Conservation (phyloP, 352 stramenopile genomes). For the Phytophthora sojae region DNA sequence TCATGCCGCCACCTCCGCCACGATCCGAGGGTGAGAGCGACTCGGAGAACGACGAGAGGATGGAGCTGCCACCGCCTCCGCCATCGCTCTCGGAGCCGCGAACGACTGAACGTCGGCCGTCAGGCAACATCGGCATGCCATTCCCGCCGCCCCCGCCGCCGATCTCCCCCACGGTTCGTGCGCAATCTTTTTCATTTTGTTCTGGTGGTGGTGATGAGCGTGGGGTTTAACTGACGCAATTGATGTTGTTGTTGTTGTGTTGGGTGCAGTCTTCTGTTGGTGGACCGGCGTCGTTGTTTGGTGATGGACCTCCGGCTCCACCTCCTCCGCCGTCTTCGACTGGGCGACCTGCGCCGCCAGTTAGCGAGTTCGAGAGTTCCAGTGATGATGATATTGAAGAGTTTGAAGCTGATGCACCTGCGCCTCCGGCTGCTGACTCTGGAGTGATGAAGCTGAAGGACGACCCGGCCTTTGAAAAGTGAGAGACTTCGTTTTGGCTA, state of each 20-base stretch:
- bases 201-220: background rate
- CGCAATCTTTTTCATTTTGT: background rate
- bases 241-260: conserved; percentile 31
- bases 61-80: conserved; percentile 40
- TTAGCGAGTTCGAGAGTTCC: conserved; percentile 61
- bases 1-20: conserved; percentile 45
- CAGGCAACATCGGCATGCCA: conserved; percentile 60
- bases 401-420: conserved; percentile 45
- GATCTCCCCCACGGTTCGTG: conserved; percentile 67
- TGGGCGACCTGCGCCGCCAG: conserved; percentile 21
- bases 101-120: conserved; percentile 27
- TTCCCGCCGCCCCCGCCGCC: conserved; percentile 53
- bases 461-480: conserved; percentile 82
- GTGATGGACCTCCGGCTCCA: conserved; percentile 53
- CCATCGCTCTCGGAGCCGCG: conserved; percentile 37
- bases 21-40: conserved; percentile 23
- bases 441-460: conserved; percentile 83
- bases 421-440: conserved; percentile 17
- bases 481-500: conserved; percentile 12
- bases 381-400: conserved; percentile 68
- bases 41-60: conserved; percentile 39
- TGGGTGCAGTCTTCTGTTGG: conserved; percentile 42
- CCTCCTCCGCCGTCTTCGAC: conserved; percentile 42
- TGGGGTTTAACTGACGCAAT: background rate
- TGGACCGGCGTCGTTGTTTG: conserved; percentile 62